These are phyloP conservation scores for Hyaloscypha finlandica DNA, from an alignment of 495 filamentous ascomycete species.

Conservation along the genomic window DNA sequence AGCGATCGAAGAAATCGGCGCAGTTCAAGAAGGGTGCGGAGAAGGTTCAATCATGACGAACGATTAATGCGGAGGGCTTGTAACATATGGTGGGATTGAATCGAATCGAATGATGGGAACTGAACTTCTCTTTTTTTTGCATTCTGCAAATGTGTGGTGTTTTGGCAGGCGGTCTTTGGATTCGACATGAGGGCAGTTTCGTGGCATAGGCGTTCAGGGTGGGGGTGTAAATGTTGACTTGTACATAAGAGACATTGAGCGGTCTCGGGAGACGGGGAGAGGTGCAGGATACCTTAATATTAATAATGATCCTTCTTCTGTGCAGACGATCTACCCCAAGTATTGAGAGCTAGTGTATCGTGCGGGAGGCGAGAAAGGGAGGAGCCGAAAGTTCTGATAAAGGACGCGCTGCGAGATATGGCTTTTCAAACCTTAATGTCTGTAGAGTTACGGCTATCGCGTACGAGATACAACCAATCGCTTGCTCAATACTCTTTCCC, in stretches of 20 bases:
- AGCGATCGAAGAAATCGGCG: constrained; percentile 33
- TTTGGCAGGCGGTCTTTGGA: constrained; percentile 5
- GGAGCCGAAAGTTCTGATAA: not conserved
- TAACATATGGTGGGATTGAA: constrained; percentile 15
- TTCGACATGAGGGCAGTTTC: constrained; percentile 5
- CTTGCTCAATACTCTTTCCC: not conserved
- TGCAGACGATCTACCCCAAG: not conserved
- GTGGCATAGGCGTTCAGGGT: constrained; percentile 4
- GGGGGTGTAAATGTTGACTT: not conserved
- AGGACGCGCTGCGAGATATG: not conserved
- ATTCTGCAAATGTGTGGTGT: constrained; percentile 17
- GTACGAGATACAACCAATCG: not conserved
- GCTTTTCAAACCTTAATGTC: not conserved
- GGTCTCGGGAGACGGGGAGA: not conserved
- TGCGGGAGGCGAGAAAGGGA: not conserved
- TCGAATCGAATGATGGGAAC: not conserved
- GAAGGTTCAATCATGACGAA: constrained; percentile 17
- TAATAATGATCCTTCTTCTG: not conserved
- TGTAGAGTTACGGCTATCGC: not conserved
- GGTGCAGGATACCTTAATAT: constrained; percentile 22
- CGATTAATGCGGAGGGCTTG: constrained; percentile 1
- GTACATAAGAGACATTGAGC: not conserved
- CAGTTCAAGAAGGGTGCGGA: constrained; percentile 36
- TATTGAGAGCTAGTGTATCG: not conserved
- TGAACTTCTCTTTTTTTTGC: constrained; percentile 15